Evolutionary conservation across 2,329 filamentous ascomycete genomes (phyloP), one percentile per base, ranked within the genome.

Genomic region (Leptographium procerum): DNA sequence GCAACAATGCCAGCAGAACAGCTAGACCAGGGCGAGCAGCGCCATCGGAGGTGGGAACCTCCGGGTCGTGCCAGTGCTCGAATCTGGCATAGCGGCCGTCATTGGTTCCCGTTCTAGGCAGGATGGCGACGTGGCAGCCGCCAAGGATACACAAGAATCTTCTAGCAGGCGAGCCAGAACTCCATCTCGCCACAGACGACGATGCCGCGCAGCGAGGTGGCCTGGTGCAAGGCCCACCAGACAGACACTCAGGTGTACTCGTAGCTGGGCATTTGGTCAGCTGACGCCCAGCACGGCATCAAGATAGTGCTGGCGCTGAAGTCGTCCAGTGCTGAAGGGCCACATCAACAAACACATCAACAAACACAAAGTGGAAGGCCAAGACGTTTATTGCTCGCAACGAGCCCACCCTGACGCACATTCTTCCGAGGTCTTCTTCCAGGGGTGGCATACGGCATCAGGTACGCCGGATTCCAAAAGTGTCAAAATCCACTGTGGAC

Each of bases 21-120:
- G n/a, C n/a, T 61, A 61, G 51, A 64, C 58, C 54, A 60, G 56
- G 28, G 60, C 61, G 48, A 58, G 58, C 59, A 79, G 71, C 76
- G 45, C 77, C 70, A 61, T 80, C 75, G 11, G 73, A 74, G 66
- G 84, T 84, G 1, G 80, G 70, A n/a, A n/a, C n/a, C 9, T 82
- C 82, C 0, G 87, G 87, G 50, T 60, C 36, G 14, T 31, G 29
- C 61, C 61, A 62, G 56, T 60, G 58, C 7, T 34, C 33, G 53
- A 62, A 62, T 22, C 59, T 58, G 33, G 59, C 31, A 14, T 65
- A 63, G 52, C 69, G 65, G 52, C 55, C 51, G 51, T 48, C 54
- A 16, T 54, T 52, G 43, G 58, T 48, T 64, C 62, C 75, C 45
- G 77, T 77, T 26, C 77, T 69, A 34, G 75, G 73, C 58, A 78